These are phyloP conservation scores for Omphalotus guepiniiformis DNA, from an alignment of 768 basidiomycete species.

Conservation along the genomic window DNA sequence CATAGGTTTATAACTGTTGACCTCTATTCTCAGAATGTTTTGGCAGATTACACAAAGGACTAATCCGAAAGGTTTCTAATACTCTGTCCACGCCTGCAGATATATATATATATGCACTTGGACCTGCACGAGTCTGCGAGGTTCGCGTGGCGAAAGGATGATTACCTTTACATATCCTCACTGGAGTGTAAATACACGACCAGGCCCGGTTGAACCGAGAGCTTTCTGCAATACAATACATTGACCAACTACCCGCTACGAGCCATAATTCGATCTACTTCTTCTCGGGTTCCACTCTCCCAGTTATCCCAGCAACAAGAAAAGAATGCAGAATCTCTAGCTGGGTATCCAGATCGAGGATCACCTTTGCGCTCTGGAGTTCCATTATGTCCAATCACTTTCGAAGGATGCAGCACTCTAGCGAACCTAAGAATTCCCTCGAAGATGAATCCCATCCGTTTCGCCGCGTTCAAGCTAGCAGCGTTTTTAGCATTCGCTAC, in stretches of 20 bases:
- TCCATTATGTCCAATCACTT: constrained; percentile 34
- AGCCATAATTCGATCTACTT: constrained; percentile 6
- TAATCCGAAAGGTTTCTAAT: constrained; percentile 87
- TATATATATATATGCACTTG: too few relatives aligned
- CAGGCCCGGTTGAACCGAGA: too few relatives aligned
- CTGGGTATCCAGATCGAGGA: constrained; percentile 9
- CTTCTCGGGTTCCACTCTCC: constrained; percentile 7
- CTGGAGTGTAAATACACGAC: too few relatives aligned
- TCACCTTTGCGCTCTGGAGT: constrained; percentile 25
- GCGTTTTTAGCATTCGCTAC: constrained; percentile 46
- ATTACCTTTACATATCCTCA: too few relatives aligned
- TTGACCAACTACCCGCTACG: background rate
- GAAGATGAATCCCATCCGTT: constrained; percentile 53
- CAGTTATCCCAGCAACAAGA: constrained; percentile 23
- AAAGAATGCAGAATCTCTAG: constrained; percentile 15
- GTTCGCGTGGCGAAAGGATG: too few relatives aligned
- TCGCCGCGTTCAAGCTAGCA: constrained; percentile 44
- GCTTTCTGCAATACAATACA: too few relatives aligned
- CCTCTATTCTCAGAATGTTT: constrained; percentile 5
- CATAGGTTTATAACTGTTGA: background rate
- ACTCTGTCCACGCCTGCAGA: too few relatives aligned
- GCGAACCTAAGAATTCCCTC: constrained; percentile 58
- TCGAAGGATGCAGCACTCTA: constrained; percentile 37
- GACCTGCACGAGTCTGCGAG: too few relatives aligned
- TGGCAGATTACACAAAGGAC: constrained; percentile 75